A percentile compares a stretch with the other conserved stretches of the same genome.
phyloP scores from a whole-genome alignment of 306 rosid genomes.

The Luffa acutangula region DNA sequence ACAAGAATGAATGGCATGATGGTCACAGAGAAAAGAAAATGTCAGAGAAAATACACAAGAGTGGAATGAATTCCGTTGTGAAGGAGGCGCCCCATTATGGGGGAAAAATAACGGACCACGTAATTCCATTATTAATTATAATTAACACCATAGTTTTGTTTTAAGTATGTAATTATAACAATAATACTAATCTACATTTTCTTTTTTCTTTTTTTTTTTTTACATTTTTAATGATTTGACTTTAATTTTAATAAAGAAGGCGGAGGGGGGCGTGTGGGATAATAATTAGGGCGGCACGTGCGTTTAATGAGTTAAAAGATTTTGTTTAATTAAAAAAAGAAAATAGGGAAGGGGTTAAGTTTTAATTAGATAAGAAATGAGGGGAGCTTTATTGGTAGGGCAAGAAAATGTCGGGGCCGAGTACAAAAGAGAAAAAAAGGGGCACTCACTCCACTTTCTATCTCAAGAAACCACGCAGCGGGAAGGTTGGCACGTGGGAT shows the following conservation, averaged over 20 bases:
- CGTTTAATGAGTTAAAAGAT: slow-evolving; percentile 10
- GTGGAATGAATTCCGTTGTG: slow-evolving; percentile 27
- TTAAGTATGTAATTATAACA: not conserved
- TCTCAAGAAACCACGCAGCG: slow-evolving; percentile 30
- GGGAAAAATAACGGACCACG: slow-evolving; percentile 65
- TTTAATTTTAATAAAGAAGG: slow-evolving; percentile 7
- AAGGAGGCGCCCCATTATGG: slow-evolving; percentile 14
- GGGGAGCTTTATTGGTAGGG: slow-evolving; percentile 36
- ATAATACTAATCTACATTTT: not conserved
- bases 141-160: slow-evolving; percentile 8
- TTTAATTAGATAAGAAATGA: not conserved
- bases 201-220: not conserved
- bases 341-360: not conserved
- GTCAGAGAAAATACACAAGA: not conserved
- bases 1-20: slow-evolving; percentile 10
- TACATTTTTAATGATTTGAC: slow-evolving; percentile 22
- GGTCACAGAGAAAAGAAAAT: slow-evolving; percentile 8
- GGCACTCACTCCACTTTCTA: slow-evolving; percentile 24
- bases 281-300: slow-evolving; percentile 83
- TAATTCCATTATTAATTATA: slow-evolving; percentile 27
- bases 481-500: slow-evolving; percentile 79
- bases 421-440: slow-evolving; percentile 27
- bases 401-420: slow-evolving; percentile 37
- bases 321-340: not conserved
- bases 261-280: slow-evolving; percentile 14